These are phyloP conservation scores for Termitomyces sp. DNA, from an alignment of 768 basidiomycete genomes.

Conservation along the genomic window DNA sequence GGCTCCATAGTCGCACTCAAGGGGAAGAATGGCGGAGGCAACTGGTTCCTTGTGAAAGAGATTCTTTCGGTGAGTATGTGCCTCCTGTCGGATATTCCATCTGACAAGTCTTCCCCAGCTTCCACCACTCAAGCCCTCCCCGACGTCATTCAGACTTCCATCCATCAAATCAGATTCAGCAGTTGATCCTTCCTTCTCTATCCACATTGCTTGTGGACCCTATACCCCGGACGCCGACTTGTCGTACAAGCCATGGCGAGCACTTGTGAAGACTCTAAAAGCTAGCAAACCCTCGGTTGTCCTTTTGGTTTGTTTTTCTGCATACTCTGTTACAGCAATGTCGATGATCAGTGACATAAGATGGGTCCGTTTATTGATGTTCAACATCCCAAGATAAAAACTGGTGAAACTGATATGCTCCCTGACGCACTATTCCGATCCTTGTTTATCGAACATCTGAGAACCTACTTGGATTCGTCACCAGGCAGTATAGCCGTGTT, in stretches of 20 bases:
- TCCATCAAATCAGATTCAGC: slow-evolving; percentile 34
- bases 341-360: slow-evolving; percentile 35
- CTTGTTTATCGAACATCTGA: slow-evolving; percentile 57
- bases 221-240: slow-evolving; percentile 81
- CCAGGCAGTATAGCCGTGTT: slow-evolving; percentile 74
- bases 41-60: slow-evolving; percentile 81
- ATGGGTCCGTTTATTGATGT: slow-evolving; percentile 90
- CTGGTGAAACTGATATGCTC: slow-evolving; percentile 67
- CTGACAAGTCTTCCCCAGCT: slow-evolving; percentile 39
- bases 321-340: background rate
- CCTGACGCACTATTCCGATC: slow-evolving; percentile 67
- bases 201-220: slow-evolving; percentile 82
- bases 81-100: background rate
- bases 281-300: slow-evolving; percentile 69
- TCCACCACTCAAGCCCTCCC: slow-evolving; percentile 51
- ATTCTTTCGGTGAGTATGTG: slow-evolving; percentile 65
- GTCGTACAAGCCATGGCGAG: slow-evolving; percentile 66
- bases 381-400: slow-evolving; percentile 67
- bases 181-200: slow-evolving; percentile 50
- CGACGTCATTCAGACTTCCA: slow-evolving; percentile 19
- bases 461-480: slow-evolving; percentile 52
- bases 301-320: slow-evolving; percentile 54
- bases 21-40: slow-evolving; percentile 89
- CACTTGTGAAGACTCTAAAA: slow-evolving; percentile 60
- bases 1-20: slow-evolving; percentile 84